A percentile compares a stretch with the other conserved stretches of the same genome.
These are phyloP conservation scores for Leccinum uliginosum DNA, from an alignment of 768 basidiomycete species.

Conservation along the genomic window DNA sequence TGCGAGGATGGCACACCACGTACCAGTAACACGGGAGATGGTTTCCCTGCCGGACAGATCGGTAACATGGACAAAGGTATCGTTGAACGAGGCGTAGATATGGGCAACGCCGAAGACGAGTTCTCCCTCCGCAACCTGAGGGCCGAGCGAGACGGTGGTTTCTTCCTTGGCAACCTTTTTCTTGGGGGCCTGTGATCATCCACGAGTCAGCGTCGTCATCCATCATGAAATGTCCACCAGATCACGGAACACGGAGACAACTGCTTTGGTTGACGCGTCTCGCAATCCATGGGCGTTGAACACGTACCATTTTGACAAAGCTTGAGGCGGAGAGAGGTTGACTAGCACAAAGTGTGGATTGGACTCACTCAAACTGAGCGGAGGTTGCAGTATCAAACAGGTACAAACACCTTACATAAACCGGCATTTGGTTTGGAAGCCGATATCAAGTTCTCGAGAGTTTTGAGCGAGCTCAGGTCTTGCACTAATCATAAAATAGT, in stretches of 20 bases:
- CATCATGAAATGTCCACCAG: constrained; percentile 29
- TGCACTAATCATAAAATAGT: background rate
- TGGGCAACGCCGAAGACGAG: constrained; percentile 97
- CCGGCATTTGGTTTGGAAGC: no score
- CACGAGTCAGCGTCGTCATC: constrained; percentile 47
- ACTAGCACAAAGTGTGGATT: constrained; percentile 2
- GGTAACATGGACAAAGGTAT: constrained; percentile 99
- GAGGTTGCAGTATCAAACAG: constrained; percentile 16
- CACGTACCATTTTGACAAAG: constrained; percentile 37
- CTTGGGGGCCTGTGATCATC: constrained; percentile 76
- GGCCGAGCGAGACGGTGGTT: constrained; percentile 86
- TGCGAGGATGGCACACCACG: constrained; percentile 19
- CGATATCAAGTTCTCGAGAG: background rate
- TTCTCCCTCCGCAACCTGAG: constrained; percentile 94
- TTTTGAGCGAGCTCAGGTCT: background rate
- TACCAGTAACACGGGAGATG: constrained; percentile 96
- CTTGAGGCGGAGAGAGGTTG: constrained; percentile 26
- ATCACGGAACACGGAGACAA: background rate
- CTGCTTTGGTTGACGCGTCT: background rate
- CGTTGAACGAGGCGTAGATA: constrained; percentile 99
- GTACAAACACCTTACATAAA: constrained; percentile 10
- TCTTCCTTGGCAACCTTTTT: constrained; percentile 81
- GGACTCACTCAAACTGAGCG: background rate
- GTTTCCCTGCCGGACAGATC: constrained; percentile 99
- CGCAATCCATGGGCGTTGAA: background rate